A percentile compares a stretch with the other conserved stretches of the same genome.
Conservation (phyloP, 2,329 filamentous ascomycete genomes). For the Magnaporthiopsis poae region DNA sequence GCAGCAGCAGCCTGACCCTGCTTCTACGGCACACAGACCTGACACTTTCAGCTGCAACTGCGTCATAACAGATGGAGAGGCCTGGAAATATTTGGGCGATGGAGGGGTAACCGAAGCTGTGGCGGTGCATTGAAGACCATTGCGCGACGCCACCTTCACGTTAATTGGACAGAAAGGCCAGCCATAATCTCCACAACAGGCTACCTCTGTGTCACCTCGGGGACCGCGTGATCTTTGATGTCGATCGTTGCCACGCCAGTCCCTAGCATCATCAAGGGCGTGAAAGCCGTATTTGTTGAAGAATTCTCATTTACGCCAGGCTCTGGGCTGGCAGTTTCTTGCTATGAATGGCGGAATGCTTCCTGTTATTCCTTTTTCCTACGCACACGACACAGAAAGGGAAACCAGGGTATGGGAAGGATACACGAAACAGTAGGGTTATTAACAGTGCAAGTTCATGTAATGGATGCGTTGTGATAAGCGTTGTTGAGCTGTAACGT, state of each 20-base stretch:
- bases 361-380: too few species aligned
- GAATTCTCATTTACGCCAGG: too few species aligned
- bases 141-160: not conserved
- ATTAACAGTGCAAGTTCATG: too few species aligned
- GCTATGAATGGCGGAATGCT: not conserved
- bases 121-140: not conserved
- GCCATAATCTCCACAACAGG: not conserved
- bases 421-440: too few species aligned
- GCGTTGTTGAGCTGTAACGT: too few species aligned
- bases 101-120: constrained; percentile 12
- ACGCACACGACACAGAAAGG: too few species aligned
- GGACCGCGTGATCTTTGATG: not conserved
- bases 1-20: constrained; percentile 9
- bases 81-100: constrained; percentile 8
- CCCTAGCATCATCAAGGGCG: not conserved
- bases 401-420: too few species aligned
- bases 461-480: too few species aligned
- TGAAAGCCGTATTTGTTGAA: not conserved
- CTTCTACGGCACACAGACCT: not conserved
- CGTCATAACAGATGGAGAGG: constrained; percentile 20
- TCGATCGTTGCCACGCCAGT: not conserved
- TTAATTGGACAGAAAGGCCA: not conserved
- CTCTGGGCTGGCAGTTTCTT: not conserved
- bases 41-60: constrained; percentile 13
- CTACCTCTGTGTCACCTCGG: not conserved